These are phyloP conservation scores for Anethum foeniculum DNA, from an alignment of 140 eudicot species.

Conservation along the genomic window DNA sequence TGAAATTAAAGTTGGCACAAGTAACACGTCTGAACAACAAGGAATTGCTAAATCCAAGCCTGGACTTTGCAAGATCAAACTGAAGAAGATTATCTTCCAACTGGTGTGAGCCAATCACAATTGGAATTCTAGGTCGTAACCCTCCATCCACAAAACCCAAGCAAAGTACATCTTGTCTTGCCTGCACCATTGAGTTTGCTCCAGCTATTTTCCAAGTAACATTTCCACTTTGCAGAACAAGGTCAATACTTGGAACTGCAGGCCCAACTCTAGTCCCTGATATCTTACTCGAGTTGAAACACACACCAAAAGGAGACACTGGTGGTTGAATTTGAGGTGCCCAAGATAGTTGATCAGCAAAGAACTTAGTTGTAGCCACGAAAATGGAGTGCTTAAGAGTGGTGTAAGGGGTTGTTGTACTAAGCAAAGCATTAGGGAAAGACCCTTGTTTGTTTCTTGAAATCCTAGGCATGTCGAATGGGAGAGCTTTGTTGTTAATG, in stretches of 20 bases:
- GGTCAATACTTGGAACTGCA: conserved; percentile 28
- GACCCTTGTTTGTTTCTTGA: conserved; percentile 11
- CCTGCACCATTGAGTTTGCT: conserved; percentile 34
- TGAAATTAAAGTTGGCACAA: conserved; percentile 42
- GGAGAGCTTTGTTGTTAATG: conserved; percentile 22
- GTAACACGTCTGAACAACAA: conserved; percentile 5
- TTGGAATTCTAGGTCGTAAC: conserved; percentile 21
- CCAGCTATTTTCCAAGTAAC: conserved; percentile 29
- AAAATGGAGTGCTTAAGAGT: conserved; percentile 28
- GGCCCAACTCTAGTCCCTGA: conserved; percentile 16
- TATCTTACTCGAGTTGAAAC: conserved; percentile 29
- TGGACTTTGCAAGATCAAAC: conserved; percentile 36
- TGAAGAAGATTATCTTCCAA: conserved; percentile 34
- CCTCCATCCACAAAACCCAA: conserved; percentile 49
- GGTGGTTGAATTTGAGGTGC: conserved; percentile 23
- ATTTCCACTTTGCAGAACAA: conserved; percentile 22
- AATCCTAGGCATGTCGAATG: conserved; percentile 11
- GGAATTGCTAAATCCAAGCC: conserved; percentile 32
- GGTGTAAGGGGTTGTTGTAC: conserved; percentile 44
- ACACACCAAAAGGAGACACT: conserved; percentile 31
- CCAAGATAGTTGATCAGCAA: conserved; percentile 13
- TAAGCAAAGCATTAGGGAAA: conserved; percentile 22
- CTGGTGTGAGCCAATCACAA: conserved; percentile 35
- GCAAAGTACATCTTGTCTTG: conserved; percentile 27
- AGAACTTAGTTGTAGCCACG: conserved; percentile 15